Base-by-base conservation (phyloP, 164 flowering plant genomes). In the Malania oleifera region DNA sequence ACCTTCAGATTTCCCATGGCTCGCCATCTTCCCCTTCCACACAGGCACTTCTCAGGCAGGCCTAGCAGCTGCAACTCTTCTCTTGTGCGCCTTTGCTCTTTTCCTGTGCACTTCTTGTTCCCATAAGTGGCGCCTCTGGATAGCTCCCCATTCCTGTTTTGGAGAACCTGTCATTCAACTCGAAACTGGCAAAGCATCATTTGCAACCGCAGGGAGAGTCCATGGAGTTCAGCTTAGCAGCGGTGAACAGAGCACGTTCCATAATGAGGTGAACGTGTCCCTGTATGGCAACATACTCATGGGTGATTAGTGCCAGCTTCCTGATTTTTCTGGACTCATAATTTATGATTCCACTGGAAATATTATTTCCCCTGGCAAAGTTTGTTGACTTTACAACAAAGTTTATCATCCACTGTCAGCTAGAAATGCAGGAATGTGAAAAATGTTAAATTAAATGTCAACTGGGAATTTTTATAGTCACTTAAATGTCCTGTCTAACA, bases 231-330 rank as follows among this genome's bases (percentile, higher is more conserved):
- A 55, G 34, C 41, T 43, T 3, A 53, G 59, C 4, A 51, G 55
- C 13, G 56, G n/a, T 5, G 50, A 51, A 39, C 20, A 9, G 48
- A 61, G 41, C 46, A 27, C 26, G 50, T 12, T 40, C 19, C 61
- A 60, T 12, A 62, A 67, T 24, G 77, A 65, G 12, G 75, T 63
- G 19, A 29, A 25, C 18, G 77, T 35, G 74, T 53, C 5, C 61
- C 85, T 1, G 44, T 91, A 8, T 91, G 96, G 96, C 77, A 78
- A 85, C 60, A 89, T 91, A 54, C 75, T 91, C 54, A 86, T 86
- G 98, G 98, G 98, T 6, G 91, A 78, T 15, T 88, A 88, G 63
- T 91, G 95, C 54, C 81, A 80, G 77, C 75, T 86, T 7, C 98
- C 96, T 0, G 95, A 83, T 57, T 91, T 78, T 52, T 91, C 98